Evolutionary conservation across 2,329 filamentous ascomycete genomes (phyloP).

Genomic region (Cladosporium sp.): DNA sequence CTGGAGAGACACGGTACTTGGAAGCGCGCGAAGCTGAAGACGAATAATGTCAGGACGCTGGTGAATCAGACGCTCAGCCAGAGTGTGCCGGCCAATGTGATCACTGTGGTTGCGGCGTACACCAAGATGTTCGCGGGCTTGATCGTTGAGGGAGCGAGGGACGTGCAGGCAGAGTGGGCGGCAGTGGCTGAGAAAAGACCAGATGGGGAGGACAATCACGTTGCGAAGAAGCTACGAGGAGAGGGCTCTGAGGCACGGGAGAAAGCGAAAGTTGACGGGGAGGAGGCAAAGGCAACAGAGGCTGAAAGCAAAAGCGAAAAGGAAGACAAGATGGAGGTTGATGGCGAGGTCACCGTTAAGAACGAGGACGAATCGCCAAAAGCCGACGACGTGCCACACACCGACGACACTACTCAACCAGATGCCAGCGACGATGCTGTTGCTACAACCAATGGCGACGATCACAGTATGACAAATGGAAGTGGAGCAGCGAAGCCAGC

Average conservation of each 20-base stretch:
- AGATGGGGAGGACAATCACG: constrained; percentile 50
- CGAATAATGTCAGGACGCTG: constrained; percentile 69
- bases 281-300: constrained; percentile 37
- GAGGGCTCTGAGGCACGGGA: constrained; percentile 24
- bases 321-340: constrained; percentile 17
- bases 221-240: constrained; percentile 31
- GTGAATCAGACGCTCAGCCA: constrained; percentile 80
- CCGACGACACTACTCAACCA: constrained; percentile 39
- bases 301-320: constrained; percentile 22
- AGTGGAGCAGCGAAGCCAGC: neutral
- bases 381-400: constrained; percentile 55
- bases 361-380: constrained; percentile 13
- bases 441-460: neutral
- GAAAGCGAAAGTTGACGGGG: constrained; percentile 20
- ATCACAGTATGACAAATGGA: neutral
- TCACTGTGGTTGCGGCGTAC: constrained; percentile 72
- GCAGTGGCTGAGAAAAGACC: constrained; percentile 54
- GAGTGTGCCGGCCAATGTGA: constrained; percentile 71
- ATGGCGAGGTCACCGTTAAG: constrained; percentile 4
- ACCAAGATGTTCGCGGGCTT: constrained; percentile 77
- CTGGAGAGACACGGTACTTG: constrained; percentile 70
- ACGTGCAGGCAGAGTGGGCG: constrained; percentile 62
- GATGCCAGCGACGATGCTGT: neutral
- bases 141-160: constrained; percentile 69
- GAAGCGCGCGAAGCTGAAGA: constrained; percentile 67